Conservation (phyloP, 1,139 yeast genomes). For the Magnusiomyces sp. region DNA sequence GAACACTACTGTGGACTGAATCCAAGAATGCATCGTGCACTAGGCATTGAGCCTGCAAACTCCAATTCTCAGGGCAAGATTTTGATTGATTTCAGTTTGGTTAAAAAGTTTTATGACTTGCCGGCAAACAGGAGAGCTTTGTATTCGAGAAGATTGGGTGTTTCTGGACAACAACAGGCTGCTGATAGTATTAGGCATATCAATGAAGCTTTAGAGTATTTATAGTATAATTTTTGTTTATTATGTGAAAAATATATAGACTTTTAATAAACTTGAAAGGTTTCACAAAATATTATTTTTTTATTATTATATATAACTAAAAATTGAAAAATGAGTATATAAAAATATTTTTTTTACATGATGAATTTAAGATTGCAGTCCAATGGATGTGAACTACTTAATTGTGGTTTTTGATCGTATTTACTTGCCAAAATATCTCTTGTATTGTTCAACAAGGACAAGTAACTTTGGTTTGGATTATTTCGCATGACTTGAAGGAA, state of each 20-base stretch:
- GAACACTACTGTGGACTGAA: conserved; percentile 71
- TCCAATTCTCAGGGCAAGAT: conserved; percentile 13
- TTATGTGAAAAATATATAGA: not conserved
- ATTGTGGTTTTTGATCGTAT: conserved; percentile 84
- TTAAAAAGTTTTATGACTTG: conserved; percentile 21
- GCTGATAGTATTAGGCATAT: conserved; percentile 19
- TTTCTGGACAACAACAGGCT: conserved; percentile 26
- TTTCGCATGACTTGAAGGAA: conserved; percentile 62
- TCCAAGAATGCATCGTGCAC: conserved; percentile 40
- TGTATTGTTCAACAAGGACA: conserved; percentile 73
- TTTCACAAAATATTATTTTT: no score
- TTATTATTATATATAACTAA: no score
- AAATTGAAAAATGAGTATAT: no score
- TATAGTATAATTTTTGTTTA: conserved; percentile 19
- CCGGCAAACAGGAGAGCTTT: conserved; percentile 21
- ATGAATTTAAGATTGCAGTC: conserved; percentile 65
- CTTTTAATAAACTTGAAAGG: not conserved
- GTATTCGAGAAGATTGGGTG: conserved; percentile 30
- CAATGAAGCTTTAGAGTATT: conserved; percentile 18
- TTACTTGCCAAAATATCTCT: conserved; percentile 58
- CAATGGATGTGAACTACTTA: conserved; percentile 76
- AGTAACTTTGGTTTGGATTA: conserved; percentile 65
- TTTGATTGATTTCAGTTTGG: conserved; percentile 24
- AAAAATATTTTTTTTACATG: conserved; percentile 24
- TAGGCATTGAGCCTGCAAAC: conserved; percentile 13